Base-by-base conservation (phyloP, 768 basidiomycete species). In the Trametes punicea region DNA sequence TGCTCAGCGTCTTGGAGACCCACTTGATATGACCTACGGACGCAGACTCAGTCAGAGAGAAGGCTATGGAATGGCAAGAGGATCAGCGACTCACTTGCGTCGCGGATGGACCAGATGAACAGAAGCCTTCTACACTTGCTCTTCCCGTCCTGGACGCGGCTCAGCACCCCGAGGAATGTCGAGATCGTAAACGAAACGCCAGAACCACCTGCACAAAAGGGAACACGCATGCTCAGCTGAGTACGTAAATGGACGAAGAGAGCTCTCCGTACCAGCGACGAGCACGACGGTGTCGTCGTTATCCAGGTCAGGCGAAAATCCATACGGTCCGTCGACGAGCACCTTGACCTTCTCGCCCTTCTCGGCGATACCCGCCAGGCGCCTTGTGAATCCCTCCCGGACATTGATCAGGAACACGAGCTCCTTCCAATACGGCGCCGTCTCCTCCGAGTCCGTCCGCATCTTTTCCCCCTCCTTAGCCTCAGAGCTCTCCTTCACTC, bases 251-350 rank as follows among this genome's bases (percentile, higher is more conserved):
- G 34, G 15, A 7, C 13, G 34, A 15, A 36, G 4, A 15, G 34
- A 36, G n/a, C 7, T 10, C 34, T n/a, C 5, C 73, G 46, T 45
- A 79, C 82, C 83, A 39, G 79, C 75, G 45, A 84, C 67, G 10
- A 85, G 68, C 4, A 84, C 67, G 0, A 78, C 73, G 6, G 74
- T 77, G 11, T 79, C 74, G 46, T 74, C 81, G 2, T 68, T 66
- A 3, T 62, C 61, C 45, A 83, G 61, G 36, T 71, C 64, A 0
- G 78, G 78, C 0, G 76, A 72, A 0, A 65, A 61, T 4, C 82
- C 77, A 54, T 84, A 85, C 7, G 84, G 84, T 3, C 84, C 84
- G 33, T 87, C 86, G 1, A 88, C 60, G 34, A 81, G 74, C 11
- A 81, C 75, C 27, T 74, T 74, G 34, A 81, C 68, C 16, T 65